Evolutionary conservation across 1,139 yeast genomes (phyloP).

Genomic region (Taphrina pruni): DNA sequence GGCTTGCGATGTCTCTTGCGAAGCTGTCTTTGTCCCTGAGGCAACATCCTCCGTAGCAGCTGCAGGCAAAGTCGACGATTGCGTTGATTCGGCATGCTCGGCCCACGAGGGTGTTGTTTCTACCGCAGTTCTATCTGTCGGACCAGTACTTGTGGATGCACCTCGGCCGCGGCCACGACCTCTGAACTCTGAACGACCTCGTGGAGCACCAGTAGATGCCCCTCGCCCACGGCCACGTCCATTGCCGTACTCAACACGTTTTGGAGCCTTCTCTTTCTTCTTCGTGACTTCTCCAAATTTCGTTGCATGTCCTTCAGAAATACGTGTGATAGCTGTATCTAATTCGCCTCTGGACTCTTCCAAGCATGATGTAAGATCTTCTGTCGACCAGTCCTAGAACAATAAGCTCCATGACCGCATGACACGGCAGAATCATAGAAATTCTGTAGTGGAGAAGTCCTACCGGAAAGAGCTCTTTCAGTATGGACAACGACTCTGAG

Average conservation of each 20-base stretch:
- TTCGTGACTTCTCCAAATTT: conserved; percentile 39
- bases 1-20: conserved; percentile 5
- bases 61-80: conserved; percentile 4
- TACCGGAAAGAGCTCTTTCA: conserved; percentile 36
- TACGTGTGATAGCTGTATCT: conserved; percentile 34
- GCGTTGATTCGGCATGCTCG: background rate
- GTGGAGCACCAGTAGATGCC: conserved; percentile 33
- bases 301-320: conserved; percentile 34
- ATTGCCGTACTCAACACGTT: conserved; percentile 25
- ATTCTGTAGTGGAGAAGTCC: conserved; percentile 14
- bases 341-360: conserved; percentile 38
- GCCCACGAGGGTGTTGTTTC: conserved; percentile 28
- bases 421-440: background rate
- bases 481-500: conserved; percentile 30
- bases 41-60: conserved; percentile 23
- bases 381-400: conserved; percentile 26
- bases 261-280: conserved; percentile 37
- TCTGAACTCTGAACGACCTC: conserved; percentile 29
- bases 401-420: background rate
- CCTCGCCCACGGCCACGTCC: conserved; percentile 40
- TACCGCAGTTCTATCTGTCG: conserved; percentile 14
- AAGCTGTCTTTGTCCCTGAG: background rate
- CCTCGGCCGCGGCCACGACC: conserved; percentile 39
- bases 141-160: conserved; percentile 21
- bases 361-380: conserved; percentile 31